Conservation (phyloP, 495 filamentous ascomycete species). For the Xylona heveae region DNA sequence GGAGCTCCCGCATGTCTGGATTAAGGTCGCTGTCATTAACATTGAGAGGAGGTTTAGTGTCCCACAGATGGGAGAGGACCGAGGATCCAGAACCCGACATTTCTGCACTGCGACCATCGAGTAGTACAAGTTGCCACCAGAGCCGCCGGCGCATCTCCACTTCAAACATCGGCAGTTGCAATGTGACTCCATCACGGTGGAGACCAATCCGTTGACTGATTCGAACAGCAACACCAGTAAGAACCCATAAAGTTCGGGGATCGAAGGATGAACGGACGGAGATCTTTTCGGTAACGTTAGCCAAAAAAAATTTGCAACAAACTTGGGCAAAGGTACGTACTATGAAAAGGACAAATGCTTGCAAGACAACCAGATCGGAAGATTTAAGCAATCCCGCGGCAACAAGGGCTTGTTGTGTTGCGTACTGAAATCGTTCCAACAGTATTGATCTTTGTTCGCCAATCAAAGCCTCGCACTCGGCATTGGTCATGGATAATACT, state of each 20-base stretch:
- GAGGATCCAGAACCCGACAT: neutral
- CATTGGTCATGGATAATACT: constrained; percentile 21
- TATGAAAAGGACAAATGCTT: constrained; percentile 29
- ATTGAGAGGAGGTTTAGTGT: constrained; percentile 23
- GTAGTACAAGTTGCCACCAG: constrained; percentile 14
- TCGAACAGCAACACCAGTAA: constrained; percentile 20
- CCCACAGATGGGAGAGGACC: constrained; percentile 11
- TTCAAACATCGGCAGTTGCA: constrained; percentile 12
- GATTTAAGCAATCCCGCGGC: constrained; percentile 27
- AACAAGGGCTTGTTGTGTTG: constrained; percentile 23
- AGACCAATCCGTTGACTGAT: constrained; percentile 23
- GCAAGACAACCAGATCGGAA: constrained; percentile 28
- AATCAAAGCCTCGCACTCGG: constrained; percentile 26
- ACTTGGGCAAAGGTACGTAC: constrained; percentile 14
- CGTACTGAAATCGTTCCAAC: constrained; percentile 21
- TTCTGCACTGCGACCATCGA: constrained; percentile 11
- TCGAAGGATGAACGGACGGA: constrained; percentile 24
- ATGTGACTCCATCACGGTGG: constrained; percentile 12
- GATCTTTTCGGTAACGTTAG: constrained; percentile 5
- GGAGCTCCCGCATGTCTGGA: constrained; percentile 19
- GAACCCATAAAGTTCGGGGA: constrained; percentile 22
- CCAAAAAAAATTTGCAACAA: neutral
- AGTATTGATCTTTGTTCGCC: constrained; percentile 21
- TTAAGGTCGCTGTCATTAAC: constrained; percentile 22
- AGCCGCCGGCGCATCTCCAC: constrained; percentile 15